phyloP scores from a whole-genome alignment of 2,329 filamentous ascomycete genomes.

The Monosporascus sp. region DNA sequence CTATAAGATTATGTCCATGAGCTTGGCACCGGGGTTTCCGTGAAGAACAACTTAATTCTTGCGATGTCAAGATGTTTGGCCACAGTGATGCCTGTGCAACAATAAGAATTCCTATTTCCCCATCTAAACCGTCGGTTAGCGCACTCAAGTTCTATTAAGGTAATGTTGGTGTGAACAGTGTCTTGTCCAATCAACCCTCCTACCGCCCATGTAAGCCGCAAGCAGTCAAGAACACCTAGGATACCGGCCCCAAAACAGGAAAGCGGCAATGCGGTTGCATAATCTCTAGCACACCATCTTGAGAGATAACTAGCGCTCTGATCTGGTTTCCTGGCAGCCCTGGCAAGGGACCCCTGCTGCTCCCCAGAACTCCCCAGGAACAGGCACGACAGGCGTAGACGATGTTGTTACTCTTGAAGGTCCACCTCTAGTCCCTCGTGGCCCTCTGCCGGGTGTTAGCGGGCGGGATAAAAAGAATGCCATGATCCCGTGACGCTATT shows the following conservation, averaged over 20 bases:
- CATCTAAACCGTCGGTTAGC: no score
- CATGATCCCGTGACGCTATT: no score
- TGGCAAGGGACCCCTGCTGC: neutral
- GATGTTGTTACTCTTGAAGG: no score
- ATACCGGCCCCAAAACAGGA: neutral
- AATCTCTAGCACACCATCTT: neutral
- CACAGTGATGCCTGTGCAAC: no score
- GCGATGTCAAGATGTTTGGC: no score
- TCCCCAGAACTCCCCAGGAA: neutral
- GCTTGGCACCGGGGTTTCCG: no score
- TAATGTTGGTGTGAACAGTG: neutral
- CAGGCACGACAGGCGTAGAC: neutral
- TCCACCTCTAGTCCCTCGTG: no score
- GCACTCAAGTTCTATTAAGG: neutral
- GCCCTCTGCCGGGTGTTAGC: no score
- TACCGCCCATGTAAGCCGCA: neutral
- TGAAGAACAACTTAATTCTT: no score
- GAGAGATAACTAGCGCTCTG: neutral
- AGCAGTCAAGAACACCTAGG: neutral
- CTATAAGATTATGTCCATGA: no score
- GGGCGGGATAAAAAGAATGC: no score
- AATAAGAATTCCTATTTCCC: no score
- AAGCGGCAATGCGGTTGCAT: neutral
- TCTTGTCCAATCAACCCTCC: neutral
- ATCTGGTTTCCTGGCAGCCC: neutral